phyloP scores from a whole-genome alignment of 2,329 filamentous ascomycete species.

The Alternaria infectoria region DNA sequence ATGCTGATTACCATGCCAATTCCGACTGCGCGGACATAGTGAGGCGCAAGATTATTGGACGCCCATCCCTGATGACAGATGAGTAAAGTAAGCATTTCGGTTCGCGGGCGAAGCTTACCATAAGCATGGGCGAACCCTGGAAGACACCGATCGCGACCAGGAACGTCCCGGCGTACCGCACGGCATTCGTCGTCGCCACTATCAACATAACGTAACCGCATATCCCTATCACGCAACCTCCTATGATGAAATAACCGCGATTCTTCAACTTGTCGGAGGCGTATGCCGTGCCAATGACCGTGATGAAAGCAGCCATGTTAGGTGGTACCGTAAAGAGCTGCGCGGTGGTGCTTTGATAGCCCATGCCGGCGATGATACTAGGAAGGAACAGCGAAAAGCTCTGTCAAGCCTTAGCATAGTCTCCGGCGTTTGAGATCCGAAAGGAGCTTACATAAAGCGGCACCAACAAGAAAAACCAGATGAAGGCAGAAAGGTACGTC shows the following conservation, averaged over 20 bases:
- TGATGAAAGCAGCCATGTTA: slow-evolving; percentile 53
- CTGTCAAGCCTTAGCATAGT: slow-evolving; percentile 10
- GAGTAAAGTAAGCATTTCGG: background rate
- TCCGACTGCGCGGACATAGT: slow-evolving; percentile 63
- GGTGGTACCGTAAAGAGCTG: slow-evolving; percentile 49
- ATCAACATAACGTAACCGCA: slow-evolving; percentile 62
- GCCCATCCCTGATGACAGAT: slow-evolving; percentile 44
- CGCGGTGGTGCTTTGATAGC: slow-evolving; percentile 48
- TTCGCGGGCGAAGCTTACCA: slow-evolving; percentile 24
- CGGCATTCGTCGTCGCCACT: slow-evolving; percentile 45
- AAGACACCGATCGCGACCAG: slow-evolving; percentile 54
- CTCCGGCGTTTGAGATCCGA: too few relatives aligned
- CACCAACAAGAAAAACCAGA: slow-evolving; percentile 50
- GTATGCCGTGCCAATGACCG: slow-evolving; percentile 49
- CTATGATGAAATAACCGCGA: slow-evolving; percentile 56
- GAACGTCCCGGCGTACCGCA: slow-evolving; percentile 50
- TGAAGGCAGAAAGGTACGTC: slow-evolving; percentile 49
- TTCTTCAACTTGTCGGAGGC: slow-evolving; percentile 52
- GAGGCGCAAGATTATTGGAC: slow-evolving; percentile 55
- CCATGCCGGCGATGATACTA: slow-evolving; percentile 47
- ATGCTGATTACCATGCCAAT: slow-evolving; percentile 56
- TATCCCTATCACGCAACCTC: slow-evolving; percentile 56
- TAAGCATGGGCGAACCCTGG: slow-evolving; percentile 41
- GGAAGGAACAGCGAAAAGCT: slow-evolving; percentile 50
- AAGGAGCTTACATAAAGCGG: slow-evolving; percentile 48